Conservation (phyloP, 768 basidiomycete species). For the Trametes cubensis region DNA sequence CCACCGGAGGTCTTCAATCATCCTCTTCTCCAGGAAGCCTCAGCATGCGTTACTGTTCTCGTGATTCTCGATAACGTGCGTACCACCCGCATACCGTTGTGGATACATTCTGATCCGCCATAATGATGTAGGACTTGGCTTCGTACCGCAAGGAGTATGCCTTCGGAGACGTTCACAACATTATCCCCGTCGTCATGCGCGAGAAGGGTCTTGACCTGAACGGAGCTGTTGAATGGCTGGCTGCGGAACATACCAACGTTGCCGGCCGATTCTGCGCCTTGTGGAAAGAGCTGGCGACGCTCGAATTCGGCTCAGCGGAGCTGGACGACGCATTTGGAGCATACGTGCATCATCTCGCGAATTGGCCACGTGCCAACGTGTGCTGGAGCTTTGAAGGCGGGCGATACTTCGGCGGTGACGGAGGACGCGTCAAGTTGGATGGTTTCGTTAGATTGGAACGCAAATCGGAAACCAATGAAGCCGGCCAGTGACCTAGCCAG, state of each 20-base stretch:
- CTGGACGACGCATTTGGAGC: conserved; percentile 27
- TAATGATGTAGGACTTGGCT: not conserved
- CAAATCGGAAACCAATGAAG: no score
- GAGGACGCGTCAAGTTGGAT: not conserved
- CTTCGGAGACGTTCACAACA: conserved; percentile 25
- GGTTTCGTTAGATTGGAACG: not conserved
- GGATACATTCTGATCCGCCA: no score
- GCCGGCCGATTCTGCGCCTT: not conserved
- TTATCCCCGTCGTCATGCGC: conserved; percentile 32
- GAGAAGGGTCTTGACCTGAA: conserved; percentile 11
- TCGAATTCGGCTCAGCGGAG: conserved; percentile 26
- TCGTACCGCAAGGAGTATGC: not conserved
- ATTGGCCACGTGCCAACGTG: conserved; percentile 30
- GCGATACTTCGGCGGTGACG: conserved; percentile 4
- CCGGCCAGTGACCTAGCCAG: no score
- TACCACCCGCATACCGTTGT: conserved; percentile 5
- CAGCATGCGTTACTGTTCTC: conserved; percentile 2
- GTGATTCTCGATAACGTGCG: conserved; percentile 52
- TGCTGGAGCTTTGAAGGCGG: conserved; percentile 35
- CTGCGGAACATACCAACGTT: not conserved
- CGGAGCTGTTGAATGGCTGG: conserved; percentile 23
- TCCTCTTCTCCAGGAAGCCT: conserved; percentile 49
- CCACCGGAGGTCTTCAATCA: conserved; percentile 61
- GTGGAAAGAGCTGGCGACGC: conserved; percentile 30
- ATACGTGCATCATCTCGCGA: conserved; percentile 33